phyloP scores from a whole-genome alignment of 2,329 filamentous ascomycete species.

The Xylariaceae sp. region DNA sequence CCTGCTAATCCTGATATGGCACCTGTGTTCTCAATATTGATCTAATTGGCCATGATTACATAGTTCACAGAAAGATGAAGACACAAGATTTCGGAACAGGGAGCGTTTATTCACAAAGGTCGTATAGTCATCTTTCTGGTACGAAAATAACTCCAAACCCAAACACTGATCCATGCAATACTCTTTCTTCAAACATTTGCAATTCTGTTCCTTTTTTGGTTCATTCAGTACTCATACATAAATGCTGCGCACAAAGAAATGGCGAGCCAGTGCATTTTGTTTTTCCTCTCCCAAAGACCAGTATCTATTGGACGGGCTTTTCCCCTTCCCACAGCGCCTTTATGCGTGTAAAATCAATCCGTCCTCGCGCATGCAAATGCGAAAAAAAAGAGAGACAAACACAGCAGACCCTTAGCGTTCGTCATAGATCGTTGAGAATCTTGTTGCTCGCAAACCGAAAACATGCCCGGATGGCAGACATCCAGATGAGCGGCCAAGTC shows the following conservation, averaged over 20 bases:
- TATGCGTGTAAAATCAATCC: conserved; percentile 21
- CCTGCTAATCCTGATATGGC: no score
- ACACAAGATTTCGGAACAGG: no score
- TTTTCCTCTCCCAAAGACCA: conserved; percentile 21
- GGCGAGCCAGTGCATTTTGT: conserved; percentile 19
- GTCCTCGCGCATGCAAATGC: conserved; percentile 25
- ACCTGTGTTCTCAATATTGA: no score
- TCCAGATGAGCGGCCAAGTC: conserved; percentile 15
- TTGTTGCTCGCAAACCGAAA: conserved; percentile 7
- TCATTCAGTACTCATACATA: conserved; percentile 28
- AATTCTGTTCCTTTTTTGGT: no score
- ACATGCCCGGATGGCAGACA: conserved; percentile 13
- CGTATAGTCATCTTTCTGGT: no score
- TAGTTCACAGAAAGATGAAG: no score
- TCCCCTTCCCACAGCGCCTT: conserved; percentile 26
- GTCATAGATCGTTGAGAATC: conserved; percentile 17
- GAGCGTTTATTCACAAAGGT: no score
- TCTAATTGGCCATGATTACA: no score
- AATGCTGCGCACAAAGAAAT: conserved; percentile 12
- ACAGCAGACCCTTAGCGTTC: conserved; percentile 25
- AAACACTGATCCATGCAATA: no score
- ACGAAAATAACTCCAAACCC: no score
- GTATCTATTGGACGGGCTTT: conserved; percentile 29
- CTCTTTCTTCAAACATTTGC: no score
- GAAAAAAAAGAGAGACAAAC: conserved; percentile 9